Conservation (phyloP, 2,329 filamentous ascomycete genomes). For the Cercospora sp. region DNA sequence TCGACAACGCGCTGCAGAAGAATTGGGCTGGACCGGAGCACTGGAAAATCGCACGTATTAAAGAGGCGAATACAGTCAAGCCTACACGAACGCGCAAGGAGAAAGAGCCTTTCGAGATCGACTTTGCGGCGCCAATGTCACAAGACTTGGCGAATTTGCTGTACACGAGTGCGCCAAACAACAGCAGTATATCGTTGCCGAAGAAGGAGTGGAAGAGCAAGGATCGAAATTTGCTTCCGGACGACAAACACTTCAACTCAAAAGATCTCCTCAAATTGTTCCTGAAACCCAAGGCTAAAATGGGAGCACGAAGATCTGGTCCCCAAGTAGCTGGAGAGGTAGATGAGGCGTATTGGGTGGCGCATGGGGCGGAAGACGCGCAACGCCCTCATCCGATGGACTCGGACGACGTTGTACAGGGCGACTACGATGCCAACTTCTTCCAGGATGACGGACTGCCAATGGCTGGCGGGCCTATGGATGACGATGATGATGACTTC, state of each 20-base stretch:
- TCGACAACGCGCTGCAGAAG: conserved; percentile 93
- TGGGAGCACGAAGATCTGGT: conserved; percentile 64
- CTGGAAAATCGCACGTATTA: conserved; percentile 95
- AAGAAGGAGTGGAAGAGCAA: conserved; percentile 97
- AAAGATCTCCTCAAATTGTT: conserved; percentile 86
- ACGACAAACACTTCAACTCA: conserved; percentile 98
- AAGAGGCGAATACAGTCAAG: conserved; percentile 62
- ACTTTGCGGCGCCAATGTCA: conserved; percentile 77
- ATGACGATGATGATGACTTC: conserved; percentile 72
- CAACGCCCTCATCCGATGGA: conserved; percentile 38
- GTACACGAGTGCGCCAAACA: conserved; percentile 78
- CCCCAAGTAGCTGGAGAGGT: conserved; percentile 65
- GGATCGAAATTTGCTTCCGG: conserved; percentile 85
- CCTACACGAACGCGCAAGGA: conserved; percentile 82
- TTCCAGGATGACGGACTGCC: conserved; percentile 85
- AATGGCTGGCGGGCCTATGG: conserved; percentile 60
- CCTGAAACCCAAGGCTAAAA: conserved; percentile 86
- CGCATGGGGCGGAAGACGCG: conserved; percentile 51
- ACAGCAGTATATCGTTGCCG: conserved; percentile 77
- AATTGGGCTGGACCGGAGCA: conserved; percentile 99
- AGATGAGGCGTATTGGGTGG: conserved; percentile 94
- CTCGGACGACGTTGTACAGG: conserved; percentile 60
- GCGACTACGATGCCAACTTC: conserved; percentile 95
- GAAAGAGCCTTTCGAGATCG: conserved; percentile 93
- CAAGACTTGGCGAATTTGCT: conserved; percentile 70